A percentile compares a stretch with the other conserved stretches of the same genome.
phyloP scores from a whole-genome alignment of 345 rosid species.

The Brassica rapa region DNA sequence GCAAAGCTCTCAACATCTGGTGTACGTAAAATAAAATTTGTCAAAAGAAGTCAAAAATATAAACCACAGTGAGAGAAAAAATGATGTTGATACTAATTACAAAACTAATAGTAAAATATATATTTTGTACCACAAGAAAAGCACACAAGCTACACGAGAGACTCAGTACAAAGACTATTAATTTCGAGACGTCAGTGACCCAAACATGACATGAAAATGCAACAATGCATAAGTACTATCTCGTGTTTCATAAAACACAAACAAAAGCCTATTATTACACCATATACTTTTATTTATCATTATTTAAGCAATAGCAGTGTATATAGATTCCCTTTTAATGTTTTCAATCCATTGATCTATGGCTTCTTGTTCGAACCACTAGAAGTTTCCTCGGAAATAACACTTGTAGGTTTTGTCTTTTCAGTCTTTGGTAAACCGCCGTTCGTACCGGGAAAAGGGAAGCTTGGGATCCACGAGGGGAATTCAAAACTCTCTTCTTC shows the following conservation, averaged over 20 bases:
- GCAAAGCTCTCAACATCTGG: neutral
- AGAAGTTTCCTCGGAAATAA: neutral
- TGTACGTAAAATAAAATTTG: neutral
- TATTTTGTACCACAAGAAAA: neutral
- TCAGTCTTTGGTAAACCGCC: constrained; percentile 15
- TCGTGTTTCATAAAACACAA: neutral
- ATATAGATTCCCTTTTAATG: neutral
- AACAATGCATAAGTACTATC: neutral
- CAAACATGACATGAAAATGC: neutral
- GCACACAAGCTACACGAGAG: neutral
- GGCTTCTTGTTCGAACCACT: constrained; percentile 36
- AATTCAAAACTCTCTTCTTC: constrained; percentile 16
- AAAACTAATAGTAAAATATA: neutral
- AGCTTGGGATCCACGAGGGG: constrained; percentile 37
- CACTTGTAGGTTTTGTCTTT: constrained; percentile 17
- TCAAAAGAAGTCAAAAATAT: neutral
- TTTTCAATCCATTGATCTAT: constrained; percentile 20
- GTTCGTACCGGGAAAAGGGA: constrained; percentile 29
- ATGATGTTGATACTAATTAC: neutral
- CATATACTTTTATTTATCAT: neutral
- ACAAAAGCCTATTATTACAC: constrained; percentile 2
- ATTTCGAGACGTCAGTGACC: neutral
- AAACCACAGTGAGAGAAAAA: neutral
- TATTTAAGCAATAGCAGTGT: neutral
- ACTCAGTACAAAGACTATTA: neutral